Conservation (phyloP, 306 rosid genomes). For the Citrullus mucosospermus region DNA sequence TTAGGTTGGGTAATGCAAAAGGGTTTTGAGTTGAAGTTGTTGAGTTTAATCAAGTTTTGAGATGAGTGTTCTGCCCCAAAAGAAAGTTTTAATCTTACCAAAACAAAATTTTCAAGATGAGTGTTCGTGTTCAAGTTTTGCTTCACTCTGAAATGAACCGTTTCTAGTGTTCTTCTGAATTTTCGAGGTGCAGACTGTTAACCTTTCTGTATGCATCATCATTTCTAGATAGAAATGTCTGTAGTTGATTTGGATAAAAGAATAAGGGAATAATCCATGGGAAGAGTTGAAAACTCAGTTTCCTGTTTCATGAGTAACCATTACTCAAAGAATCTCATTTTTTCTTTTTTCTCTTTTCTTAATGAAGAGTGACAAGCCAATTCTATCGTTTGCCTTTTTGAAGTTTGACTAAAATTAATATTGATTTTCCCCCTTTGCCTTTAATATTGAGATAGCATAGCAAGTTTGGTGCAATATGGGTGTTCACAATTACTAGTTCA, state of each 20-base stretch:
- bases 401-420: background rate
- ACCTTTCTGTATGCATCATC: background rate
- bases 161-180: background rate
- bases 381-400: background rate
- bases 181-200: background rate
- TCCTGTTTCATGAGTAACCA: background rate
- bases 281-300: background rate
- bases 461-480: background rate
- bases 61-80: background rate
- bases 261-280: background rate
- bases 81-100: background rate
- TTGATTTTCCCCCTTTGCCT: background rate
- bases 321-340: background rate
- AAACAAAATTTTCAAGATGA: background rate
- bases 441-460: background rate
- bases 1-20: background rate
- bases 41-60: background rate
- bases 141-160: background rate
- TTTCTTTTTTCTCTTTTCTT: background rate
- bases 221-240: background rate
- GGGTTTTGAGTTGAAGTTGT: background rate
- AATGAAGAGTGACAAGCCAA: background rate
- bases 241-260: background rate
- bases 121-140: background rate
- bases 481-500: background rate